Evolutionary conservation across 1,284 basidiomycete genomes (phyloP), one percentile per base, ranked within the genome.

Genomic region (Pascua sp.): DNA sequence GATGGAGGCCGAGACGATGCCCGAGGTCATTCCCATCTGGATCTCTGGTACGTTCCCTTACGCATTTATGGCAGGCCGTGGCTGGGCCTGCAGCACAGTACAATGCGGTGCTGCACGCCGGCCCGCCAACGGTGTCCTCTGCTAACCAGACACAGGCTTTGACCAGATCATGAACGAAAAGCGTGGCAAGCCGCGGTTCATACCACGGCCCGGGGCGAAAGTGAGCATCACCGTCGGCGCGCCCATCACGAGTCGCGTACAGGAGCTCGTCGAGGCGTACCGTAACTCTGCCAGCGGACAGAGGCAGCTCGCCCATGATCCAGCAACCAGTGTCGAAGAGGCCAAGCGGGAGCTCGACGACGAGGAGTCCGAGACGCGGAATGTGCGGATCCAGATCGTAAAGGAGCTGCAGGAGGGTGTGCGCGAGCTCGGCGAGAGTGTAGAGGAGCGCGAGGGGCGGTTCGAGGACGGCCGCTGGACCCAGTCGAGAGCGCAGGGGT

Each of bases 351-450:
- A 32, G 24, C 24, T 32, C 78, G 87, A 91, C 68, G 91, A 95
- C 76, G 98, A 88, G 81, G 89, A 92, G 11, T 96, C 92, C 46
- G 96, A 98, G 81, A 98, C 92, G 10, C 88, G 96, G 59, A 96
- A 98, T 77, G 96, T 98, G 79, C 84, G 98, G 56, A 81, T 98
- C 49, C 98, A 98, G 81, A 98, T 98, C 84, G 98, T 98, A 80
- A 75, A 93, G 81, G 92, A 95, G 80, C 83, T 98, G 55, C 82
- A 72, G 56, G 66, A 73, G 11, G 69, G 66, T 16, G 53, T 78
- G 50, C 52, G 57, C 37, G 50, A 56, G 36, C 56, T 78, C 47
- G 76, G 76, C 1, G 60, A 67, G 51, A 51, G 49, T n/a, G 71
- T 77, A 10, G 76, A 78, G 62, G 47, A 53, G n/a, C 49, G 55